Evolutionary conservation across 73 alveolate genomes (phyloP).

Genomic region (Effrenium voratum): DNA sequence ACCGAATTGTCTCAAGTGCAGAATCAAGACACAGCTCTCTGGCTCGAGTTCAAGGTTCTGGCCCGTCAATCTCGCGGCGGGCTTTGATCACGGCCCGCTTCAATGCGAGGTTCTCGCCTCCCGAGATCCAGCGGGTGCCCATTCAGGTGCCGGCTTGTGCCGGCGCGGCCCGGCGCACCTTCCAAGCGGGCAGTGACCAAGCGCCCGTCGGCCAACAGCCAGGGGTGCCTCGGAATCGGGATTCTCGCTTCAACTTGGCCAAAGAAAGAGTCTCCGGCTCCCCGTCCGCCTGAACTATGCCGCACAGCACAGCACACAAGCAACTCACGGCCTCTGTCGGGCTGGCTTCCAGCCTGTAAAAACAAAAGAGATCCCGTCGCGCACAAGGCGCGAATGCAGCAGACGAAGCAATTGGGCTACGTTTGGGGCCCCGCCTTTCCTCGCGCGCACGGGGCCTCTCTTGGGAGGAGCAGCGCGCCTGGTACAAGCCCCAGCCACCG

Average conservation of each 20-base stretch:
- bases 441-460: neutral
- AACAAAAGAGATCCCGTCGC: neutral
- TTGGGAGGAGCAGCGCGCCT: conserved; percentile 84
- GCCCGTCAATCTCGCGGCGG: conserved; percentile 85
- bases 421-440: conserved; percentile 12
- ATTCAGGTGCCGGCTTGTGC: neutral
- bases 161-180: neutral
- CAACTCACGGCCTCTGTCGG: neutral
- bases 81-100: conserved; percentile 91
- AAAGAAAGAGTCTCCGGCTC: neutral
- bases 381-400: neutral
- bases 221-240: conserved; percentile 37
- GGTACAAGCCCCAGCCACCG: neutral
- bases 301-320: neutral
- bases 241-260: neutral
- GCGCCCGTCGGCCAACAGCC: conserved; percentile 93
- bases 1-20: no score
- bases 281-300: neutral
- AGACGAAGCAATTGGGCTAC: neutral
- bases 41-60: no score
- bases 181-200: conserved; percentile 86
- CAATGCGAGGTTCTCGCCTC: conserved; percentile 80
- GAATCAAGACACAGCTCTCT: no score
- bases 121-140: neutral
- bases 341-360: neutral